Evolutionary conservation across 148 eudicot genomes (phyloP).

Genomic region (Cornus florida): DNA sequence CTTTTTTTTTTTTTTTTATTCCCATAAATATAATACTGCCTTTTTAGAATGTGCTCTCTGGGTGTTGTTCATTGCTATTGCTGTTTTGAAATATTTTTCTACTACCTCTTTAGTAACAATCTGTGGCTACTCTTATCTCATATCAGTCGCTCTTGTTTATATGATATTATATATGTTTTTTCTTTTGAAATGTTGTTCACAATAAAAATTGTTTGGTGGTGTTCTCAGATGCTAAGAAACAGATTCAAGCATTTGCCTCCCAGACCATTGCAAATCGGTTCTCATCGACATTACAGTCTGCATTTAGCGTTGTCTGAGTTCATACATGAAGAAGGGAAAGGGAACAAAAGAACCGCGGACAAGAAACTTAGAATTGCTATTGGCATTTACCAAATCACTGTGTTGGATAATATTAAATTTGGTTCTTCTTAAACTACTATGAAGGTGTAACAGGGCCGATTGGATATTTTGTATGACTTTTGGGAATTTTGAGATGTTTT

Average conservation of each 20-base stretch:
- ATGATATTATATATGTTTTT: neutral
- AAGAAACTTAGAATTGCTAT: conserved; percentile 10
- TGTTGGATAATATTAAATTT: conserved; percentile 2
- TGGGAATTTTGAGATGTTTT: neutral
- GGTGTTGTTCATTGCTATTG: neutral
- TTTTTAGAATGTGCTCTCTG: neutral
- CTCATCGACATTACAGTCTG: conserved; percentile 76
- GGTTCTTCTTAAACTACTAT: conserved; percentile 2
- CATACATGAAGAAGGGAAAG: neutral
- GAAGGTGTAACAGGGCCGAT: neutral
- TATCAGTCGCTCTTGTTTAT: too few species aligned
- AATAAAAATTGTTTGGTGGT: conserved; percentile 6
- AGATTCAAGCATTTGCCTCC: conserved; percentile 90
- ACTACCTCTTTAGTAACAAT: neutral
- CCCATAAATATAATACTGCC: too few species aligned
- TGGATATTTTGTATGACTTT: neutral
- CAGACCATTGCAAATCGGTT: conserved; percentile 86
- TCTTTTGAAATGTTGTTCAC: neutral
- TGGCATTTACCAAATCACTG: conserved; percentile 5
- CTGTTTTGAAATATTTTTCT: neutral
- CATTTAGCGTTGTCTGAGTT: conserved; percentile 78
- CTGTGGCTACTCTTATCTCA: neutral
- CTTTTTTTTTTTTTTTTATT: too few species aligned
- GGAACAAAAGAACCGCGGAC: neutral
- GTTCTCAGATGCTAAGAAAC: conserved; percentile 94